Evolutionary conservation across 768 basidiomycete genomes (phyloP).

Genomic region (Leccinellum albellum): DNA sequence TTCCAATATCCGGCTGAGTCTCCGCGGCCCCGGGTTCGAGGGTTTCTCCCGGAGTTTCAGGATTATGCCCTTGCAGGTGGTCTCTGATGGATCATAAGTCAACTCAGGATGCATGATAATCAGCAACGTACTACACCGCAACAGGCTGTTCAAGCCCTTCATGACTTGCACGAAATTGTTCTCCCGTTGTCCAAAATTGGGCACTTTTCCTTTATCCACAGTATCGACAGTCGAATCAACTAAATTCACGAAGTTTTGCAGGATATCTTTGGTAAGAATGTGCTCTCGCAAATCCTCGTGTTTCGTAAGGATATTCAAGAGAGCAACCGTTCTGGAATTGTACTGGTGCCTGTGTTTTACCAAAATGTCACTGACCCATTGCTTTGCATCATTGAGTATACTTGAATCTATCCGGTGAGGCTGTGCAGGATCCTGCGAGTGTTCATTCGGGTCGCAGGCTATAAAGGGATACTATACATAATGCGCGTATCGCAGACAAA

Average conservation of each 20-base stretch:
- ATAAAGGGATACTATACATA: background rate
- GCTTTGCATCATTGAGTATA: slow-evolving; percentile 5
- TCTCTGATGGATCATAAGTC: slow-evolving; percentile 1
- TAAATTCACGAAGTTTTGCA: slow-evolving; percentile 10
- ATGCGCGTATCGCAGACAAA: background rate
- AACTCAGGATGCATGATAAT: background rate
- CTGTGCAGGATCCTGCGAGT: background rate
- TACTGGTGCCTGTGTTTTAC: slow-evolving; percentile 15
- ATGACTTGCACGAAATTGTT: slow-evolving; percentile 18
- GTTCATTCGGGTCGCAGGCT: slow-evolving; percentile 6
- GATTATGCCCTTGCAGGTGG: slow-evolving; percentile 3
- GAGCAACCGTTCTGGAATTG: slow-evolving; percentile 18
- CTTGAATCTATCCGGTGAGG: background rate
- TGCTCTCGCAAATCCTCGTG: slow-evolving; percentile 10
- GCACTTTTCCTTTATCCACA: background rate
- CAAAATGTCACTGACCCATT: slow-evolving; percentile 11
- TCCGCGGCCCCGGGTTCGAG: no score
- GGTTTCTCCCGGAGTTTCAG: background rate
- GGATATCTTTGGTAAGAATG: slow-evolving; percentile 13
- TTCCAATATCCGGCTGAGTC: slow-evolving; percentile 13
- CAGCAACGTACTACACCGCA: slow-evolving; percentile 14
- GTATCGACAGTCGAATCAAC: slow-evolving; percentile 11
- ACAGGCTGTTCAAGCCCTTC: slow-evolving; percentile 18
- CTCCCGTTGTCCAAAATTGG: background rate
- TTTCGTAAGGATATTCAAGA: slow-evolving; percentile 20